A percentile compares a stretch with the other conserved stretches of the same genome.
Evolutionary conservation across 305 asterid species (phyloP).

Genomic region (Fraxinus sp.): DNA sequence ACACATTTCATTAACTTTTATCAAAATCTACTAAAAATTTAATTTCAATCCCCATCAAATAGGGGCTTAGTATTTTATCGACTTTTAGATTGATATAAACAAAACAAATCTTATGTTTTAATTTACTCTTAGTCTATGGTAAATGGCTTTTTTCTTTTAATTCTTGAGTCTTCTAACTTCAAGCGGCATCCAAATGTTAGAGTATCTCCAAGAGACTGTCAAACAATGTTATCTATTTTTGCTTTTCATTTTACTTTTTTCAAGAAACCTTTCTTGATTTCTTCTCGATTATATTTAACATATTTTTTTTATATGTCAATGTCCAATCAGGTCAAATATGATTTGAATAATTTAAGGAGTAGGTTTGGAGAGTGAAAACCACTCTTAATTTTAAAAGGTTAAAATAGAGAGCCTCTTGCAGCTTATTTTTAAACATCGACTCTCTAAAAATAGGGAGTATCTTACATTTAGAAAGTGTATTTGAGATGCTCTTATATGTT

Average conservation of each 20-base stretch:
- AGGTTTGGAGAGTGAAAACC: background rate
- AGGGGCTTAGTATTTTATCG: background rate
- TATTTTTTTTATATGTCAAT: background rate
- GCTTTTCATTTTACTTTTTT: background rate
- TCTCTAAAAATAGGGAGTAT: background rate
- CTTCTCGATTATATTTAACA: background rate
- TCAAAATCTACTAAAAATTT: too few species aligned
- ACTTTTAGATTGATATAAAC: background rate
- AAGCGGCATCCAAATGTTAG: background rate
- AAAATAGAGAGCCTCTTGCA: background rate
- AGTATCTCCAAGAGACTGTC: background rate
- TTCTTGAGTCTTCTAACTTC: background rate
- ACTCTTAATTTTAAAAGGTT: background rate
- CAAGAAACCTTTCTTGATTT: background rate
- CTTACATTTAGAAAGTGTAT: too few species aligned
- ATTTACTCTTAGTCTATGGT: background rate
- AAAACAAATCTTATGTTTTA: background rate
- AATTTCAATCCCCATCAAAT: too few species aligned
- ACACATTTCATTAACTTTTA: too few species aligned
- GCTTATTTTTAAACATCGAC: background rate
- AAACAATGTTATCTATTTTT: background rate
- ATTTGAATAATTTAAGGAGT: background rate
- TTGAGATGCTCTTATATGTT: background rate
- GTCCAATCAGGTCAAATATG: background rate
- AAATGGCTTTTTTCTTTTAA: background rate